phyloP scores from a whole-genome alignment of 176 grass and related monocot genomes.

The Tillandsia leiboldiana region DNA sequence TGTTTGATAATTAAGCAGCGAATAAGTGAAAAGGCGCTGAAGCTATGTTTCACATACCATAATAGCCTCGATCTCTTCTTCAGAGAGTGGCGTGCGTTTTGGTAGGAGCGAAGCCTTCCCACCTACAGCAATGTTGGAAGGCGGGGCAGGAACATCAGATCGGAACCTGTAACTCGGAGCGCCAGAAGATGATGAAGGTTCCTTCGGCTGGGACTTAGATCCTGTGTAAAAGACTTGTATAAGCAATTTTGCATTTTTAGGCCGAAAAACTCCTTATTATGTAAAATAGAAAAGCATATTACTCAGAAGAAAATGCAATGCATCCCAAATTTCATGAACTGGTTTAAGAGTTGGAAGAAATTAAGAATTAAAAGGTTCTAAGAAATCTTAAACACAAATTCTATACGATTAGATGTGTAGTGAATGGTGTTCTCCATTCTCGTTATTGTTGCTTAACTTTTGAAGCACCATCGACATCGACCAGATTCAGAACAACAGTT shows the following conservation, averaged over 20 bases:
- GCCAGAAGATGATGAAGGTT: slow-evolving; percentile 36
- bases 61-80: slow-evolving; percentile 93
- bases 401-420: too few species aligned
- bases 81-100: slow-evolving; percentile 74
- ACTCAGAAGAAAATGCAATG: not conserved
- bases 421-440: too few species aligned
- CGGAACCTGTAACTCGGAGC: slow-evolving; percentile 70
- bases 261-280: not conserved
- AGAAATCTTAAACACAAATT: too few species aligned
- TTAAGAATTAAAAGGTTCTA: too few species aligned
- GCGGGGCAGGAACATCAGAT: slow-evolving; percentile 81
- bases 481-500: too few species aligned
- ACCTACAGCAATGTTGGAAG: slow-evolving; percentile 73
- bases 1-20: too few species aligned
- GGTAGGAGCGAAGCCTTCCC: slow-evolving; percentile 88
- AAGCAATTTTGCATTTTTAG: not conserved
- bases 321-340: not conserved
- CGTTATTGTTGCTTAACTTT: too few species aligned
- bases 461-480: too few species aligned
- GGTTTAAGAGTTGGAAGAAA: not conserved
- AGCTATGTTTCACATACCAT: slow-evolving; percentile 42
- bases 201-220: slow-evolving; percentile 26
- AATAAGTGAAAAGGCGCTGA: too few species aligned
- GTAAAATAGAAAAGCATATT: not conserved
- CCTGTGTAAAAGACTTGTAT: slow-evolving; percentile 9